Base-by-base conservation (phyloP, 2,329 filamentous ascomycete species). In the Coniochaeta ligniaria region DNA sequence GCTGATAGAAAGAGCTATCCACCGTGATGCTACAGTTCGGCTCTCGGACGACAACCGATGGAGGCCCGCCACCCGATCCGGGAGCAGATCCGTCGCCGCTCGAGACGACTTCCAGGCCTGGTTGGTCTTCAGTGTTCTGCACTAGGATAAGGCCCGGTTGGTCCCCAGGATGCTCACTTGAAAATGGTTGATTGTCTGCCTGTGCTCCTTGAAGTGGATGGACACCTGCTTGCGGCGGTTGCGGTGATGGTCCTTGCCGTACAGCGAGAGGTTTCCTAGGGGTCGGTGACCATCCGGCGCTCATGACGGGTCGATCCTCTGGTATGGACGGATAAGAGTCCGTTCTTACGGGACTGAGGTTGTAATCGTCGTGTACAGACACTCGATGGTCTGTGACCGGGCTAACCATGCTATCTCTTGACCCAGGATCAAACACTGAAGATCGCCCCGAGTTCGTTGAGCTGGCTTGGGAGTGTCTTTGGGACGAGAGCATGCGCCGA, bases 1-100 rank as follows among this genome's bases (percentile, higher is more conserved):
- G 72, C 11, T 78, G 70, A 57, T 80, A 78, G 63, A 83, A 84
- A 0, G 82, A 83, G 64, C 80, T 82, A 11, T 70, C 65, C 0
- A 72, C 68, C 2, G 70, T 75, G 38, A 84, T 81, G 6, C 66
- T 74, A 64, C 76, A 79, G 54, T 79, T 76, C 12, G 69, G 63
- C 56, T 71, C 66, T 59, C 67, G 65, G 38, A 61, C 59, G 33
- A 63, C 62, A 31, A 68, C 65, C 7, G 61, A 59, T 45, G 28
- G 54, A 65, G 9, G 62, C 63, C 60, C 57, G 16, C 33, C 24
- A 22, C 36, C 38, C 22, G 36, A 28, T 20, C 24, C 22, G 5
- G 54, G 54, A 7, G 47, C 24, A 17, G 47, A 52, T 5, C 47
- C 47, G 26, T 52, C 24, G 14, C 38, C 56, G 16, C 35, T 20